A percentile compares a stretch with the other conserved stretches of the same genome.
phyloP scores from a whole-genome alignment of 495 filamentous ascomycete species.

The Cudoniella acicularis region DNA sequence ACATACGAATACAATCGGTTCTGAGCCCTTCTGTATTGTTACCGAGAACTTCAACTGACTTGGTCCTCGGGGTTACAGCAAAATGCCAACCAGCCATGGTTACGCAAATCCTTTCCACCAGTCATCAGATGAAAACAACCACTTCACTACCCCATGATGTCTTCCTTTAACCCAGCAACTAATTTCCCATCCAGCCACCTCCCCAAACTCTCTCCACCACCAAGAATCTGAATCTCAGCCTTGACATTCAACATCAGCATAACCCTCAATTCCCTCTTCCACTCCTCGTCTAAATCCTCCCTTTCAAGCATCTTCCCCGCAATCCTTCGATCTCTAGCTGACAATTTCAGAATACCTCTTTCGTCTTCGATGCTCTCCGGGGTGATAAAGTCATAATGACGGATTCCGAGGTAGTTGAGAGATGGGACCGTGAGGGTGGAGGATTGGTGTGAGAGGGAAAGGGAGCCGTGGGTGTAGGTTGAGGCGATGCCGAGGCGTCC shows the following conservation, averaged over 20 bases:
- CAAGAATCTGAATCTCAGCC: conserved; percentile 84
- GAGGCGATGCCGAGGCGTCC: conserved; percentile 82
- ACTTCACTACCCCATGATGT: background rate
- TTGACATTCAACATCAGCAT: conserved; percentile 89
- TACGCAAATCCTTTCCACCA: too few relatives aligned
- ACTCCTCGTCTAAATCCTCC: conserved; percentile 45
- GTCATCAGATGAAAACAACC: too few relatives aligned
- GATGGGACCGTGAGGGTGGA: conserved; percentile 49
- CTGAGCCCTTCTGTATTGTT: too few relatives aligned
- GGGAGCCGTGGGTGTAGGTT: conserved; percentile 84
- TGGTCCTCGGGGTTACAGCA: too few relatives aligned
- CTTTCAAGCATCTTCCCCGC: conserved; percentile 62
- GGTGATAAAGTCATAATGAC: conserved; percentile 51
- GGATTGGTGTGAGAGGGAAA: conserved; percentile 67
- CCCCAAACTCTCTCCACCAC: conserved; percentile 55
- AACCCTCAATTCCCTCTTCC: conserved; percentile 66
- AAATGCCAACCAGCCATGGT: too few relatives aligned
- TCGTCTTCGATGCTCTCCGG: conserved; percentile 16
- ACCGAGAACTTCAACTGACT: too few relatives aligned
- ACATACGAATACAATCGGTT: too few relatives aligned
- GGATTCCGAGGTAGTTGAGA: conserved; percentile 74
- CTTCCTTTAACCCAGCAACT: background rate
- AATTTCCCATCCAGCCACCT: conserved; percentile 56
- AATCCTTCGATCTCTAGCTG: conserved; percentile 62
- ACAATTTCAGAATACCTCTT: conserved; percentile 47